Percentiles rank a stretch among this genome's conserved stretches.
Conservation (phyloP, 1,284 basidiomycete species). For the Ceratobasidium theobromae region DNA sequence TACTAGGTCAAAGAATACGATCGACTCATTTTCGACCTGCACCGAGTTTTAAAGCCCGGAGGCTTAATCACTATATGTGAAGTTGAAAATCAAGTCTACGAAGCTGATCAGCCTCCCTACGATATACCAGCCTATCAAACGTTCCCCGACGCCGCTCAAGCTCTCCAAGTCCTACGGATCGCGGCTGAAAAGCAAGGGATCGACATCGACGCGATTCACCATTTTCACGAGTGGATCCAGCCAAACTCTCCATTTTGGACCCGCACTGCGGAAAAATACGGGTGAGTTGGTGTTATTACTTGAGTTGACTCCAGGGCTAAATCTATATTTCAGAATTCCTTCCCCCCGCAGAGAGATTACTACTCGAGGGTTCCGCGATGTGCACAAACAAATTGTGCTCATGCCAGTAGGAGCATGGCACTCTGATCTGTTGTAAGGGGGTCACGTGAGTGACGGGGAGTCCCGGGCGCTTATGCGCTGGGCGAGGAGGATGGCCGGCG, state of each 20-base stretch:
- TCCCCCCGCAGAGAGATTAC: neutral
- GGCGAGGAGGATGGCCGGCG: no score
- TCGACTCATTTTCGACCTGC: slow-evolving; percentile 15
- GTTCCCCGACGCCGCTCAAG: neutral
- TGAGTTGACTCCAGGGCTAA: neutral
- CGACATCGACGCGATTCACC: slow-evolving; percentile 4
- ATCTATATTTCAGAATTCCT: slow-evolving; percentile 3
- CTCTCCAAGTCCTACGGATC: neutral
- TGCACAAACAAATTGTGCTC: slow-evolving; percentile 3
- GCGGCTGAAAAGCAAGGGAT: slow-evolving; percentile 3
- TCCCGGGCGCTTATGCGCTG: no score
- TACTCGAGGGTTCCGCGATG: neutral
- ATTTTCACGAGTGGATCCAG: slow-evolving; percentile 6
- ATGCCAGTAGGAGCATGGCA: slow-evolving; percentile 20
- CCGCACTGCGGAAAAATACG: neutral
- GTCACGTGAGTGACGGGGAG: no score
- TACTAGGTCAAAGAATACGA: slow-evolving; percentile 29
- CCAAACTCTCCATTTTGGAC: slow-evolving; percentile 12
- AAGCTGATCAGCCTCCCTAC: slow-evolving; percentile 24
- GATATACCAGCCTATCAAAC: neutral
- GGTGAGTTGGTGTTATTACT: neutral
- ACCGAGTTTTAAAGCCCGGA: slow-evolving; percentile 8
- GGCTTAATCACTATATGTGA: slow-evolving; percentile 13
- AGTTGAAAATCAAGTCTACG: slow-evolving; percentile 13
- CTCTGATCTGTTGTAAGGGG: no score